Conservation (phyloP, 352 stramenopile genomes). For the Globisporangium cederbergense region DNA sequence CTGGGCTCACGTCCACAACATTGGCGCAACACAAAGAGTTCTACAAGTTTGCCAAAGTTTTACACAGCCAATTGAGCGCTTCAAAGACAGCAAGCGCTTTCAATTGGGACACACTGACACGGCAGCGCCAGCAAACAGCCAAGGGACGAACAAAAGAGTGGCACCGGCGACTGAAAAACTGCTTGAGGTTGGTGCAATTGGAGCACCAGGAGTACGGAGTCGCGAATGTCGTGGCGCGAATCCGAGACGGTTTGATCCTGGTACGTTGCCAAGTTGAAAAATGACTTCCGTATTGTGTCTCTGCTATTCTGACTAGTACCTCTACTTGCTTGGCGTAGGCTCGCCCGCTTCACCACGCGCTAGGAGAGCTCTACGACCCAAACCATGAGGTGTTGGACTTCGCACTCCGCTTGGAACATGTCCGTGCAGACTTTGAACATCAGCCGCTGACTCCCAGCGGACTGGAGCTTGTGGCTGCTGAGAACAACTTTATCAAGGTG, state of each 20-base stretch:
- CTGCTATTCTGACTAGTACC: neutral
- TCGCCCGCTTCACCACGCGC: slow-evolving; percentile 9
- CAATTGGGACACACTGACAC: neutral
- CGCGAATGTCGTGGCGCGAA: neutral
- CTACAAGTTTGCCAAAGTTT: neutral
- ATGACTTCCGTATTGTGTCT: too few relatives aligned
- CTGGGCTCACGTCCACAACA: neutral
- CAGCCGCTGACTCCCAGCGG: slow-evolving; percentile 20
- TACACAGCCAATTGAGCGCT: neutral
- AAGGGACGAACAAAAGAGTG: slow-evolving; percentile 1
- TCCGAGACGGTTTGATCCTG: slow-evolving; percentile 12
- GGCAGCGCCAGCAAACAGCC: neutral
- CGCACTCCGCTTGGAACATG: slow-evolving; percentile 16
- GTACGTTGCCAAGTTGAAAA: slow-evolving; percentile 2
- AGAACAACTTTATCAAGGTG: slow-evolving; percentile 33
- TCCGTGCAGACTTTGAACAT: slow-evolving; percentile 11
- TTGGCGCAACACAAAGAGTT: neutral
- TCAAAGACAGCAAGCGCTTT: neutral
- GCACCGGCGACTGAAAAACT: slow-evolving; percentile 3
- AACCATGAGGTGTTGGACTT: slow-evolving; percentile 9
- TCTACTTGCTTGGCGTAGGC: neutral
- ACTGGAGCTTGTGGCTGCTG: slow-evolving; percentile 17
- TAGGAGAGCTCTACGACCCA: slow-evolving; percentile 10
- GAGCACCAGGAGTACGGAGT: neutral
- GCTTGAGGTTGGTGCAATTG: slow-evolving; percentile 12